Percentiles rank a stretch among this genome's conserved stretches.
Conservation (phyloP, 1,284 basidiomycete genomes). For the Takashimella tepidaria region DNA sequence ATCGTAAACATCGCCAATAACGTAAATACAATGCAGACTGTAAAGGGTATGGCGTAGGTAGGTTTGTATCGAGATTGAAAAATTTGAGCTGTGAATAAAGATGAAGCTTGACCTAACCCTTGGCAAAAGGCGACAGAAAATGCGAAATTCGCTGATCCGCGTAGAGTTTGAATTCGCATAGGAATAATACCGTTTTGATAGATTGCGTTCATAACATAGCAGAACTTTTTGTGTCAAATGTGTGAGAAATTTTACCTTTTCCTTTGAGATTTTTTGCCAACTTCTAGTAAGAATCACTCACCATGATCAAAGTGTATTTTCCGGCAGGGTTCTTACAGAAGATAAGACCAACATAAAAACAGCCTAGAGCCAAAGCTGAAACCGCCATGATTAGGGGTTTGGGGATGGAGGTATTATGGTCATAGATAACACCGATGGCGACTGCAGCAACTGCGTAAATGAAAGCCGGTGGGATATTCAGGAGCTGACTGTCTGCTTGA, state of each 20-base stretch:
- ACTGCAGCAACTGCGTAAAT: background rate
- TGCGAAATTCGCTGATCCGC: background rate
- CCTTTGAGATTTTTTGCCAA: too few relatives aligned
- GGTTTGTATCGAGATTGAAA: too few relatives aligned
- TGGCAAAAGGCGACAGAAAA: background rate
- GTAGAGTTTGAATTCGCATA: background rate
- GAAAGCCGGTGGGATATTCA: background rate
- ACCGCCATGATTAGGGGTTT: background rate
- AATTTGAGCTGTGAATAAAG: background rate
- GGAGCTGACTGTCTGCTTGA: background rate
- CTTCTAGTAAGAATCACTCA: too few relatives aligned
- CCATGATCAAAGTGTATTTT: slow-evolving; percentile 7
- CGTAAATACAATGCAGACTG: background rate
- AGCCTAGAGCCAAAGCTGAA: background rate
- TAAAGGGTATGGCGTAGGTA: background rate
- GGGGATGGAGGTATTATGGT: background rate
- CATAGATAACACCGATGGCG: background rate
- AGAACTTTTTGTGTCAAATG: too few relatives aligned
- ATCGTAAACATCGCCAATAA: background rate
- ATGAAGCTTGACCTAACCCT: background rate
- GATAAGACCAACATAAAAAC: slow-evolving; percentile 1
- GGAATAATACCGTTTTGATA: too few relatives aligned
- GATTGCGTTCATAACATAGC: too few relatives aligned
- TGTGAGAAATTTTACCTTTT: too few relatives aligned
- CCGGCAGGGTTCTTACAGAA: slow-evolving; percentile 2